These are phyloP conservation scores for Saturnispora halmiae DNA, from an alignment of 805 yeast species.

Conservation along the genomic window DNA sequence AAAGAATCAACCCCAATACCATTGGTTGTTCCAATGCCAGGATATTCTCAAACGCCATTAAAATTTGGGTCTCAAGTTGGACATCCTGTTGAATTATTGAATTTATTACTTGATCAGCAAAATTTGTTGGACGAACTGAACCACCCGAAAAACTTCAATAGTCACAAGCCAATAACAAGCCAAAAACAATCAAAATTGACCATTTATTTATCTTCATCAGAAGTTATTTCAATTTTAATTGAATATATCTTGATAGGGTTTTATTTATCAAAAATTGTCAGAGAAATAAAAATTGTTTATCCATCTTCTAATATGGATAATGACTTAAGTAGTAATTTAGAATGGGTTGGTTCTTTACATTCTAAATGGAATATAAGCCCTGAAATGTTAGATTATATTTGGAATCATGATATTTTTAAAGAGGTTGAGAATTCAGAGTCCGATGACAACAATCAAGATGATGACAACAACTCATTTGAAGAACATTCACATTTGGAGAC, in stretches of 20 bases:
- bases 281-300: constrained; percentile 1
- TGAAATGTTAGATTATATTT: constrained; percentile 5
- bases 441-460: neutral
- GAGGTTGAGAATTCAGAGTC: constrained; percentile 1
- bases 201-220: constrained; percentile 25
- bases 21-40: neutral
- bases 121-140: constrained; percentile 30
- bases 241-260: constrained; percentile 22
- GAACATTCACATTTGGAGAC: neutral
- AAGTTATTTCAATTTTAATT: constrained; percentile 25
- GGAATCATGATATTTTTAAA: constrained; percentile 8
- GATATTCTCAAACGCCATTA: neutral
- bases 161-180: neutral
- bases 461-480: neutral
- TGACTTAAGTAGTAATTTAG: constrained; percentile 1
- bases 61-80: constrained; percentile 4
- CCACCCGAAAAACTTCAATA: constrained; percentile 24
- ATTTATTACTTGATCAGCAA: constrained; percentile 30
- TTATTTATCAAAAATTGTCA: constrained; percentile 5
- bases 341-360: neutral
- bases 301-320: constrained; percentile 9
- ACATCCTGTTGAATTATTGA: constrained; percentile 20
- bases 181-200: constrained; percentile 21
- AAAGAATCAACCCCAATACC: constrained; percentile 6
- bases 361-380: constrained; percentile 4